Conservation (phyloP, 177 flowering plant genomes). For the Telopea speciosissima region DNA sequence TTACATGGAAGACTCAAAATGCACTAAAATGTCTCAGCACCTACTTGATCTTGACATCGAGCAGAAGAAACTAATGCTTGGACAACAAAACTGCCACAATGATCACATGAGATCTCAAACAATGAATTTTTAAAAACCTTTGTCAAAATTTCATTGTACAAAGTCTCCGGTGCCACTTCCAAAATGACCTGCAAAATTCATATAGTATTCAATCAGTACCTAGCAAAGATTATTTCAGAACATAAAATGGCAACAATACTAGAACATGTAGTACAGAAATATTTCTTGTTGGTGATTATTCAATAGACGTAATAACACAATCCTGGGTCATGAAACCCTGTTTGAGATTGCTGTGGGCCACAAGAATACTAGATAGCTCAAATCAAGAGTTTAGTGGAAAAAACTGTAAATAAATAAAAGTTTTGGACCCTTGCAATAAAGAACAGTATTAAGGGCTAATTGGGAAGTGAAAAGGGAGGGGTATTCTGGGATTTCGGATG, state of each 20-base stretch:
- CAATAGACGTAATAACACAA: neutral
- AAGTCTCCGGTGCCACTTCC: constrained; percentile 75
- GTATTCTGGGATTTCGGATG: no score
- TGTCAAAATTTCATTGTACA: constrained; percentile 53
- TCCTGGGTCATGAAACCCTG: no score
- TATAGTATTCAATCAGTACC: neutral
- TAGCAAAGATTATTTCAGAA: neutral
- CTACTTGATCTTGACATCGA: constrained; percentile 55
- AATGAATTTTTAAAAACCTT: constrained; percentile 65
- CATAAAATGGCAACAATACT: neutral
- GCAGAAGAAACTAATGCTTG: constrained; percentile 81
- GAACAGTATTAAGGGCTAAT: no score
- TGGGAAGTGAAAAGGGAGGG: no score
- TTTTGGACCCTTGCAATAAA: no score
- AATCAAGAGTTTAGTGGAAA: neutral
- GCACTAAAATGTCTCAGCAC: constrained; percentile 11
- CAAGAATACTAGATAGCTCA: neutral
- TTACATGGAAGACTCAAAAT: neutral
- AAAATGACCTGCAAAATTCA: constrained; percentile 65
- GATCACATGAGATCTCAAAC: constrained; percentile 58
- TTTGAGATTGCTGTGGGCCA: no score
- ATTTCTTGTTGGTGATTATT: neutral
- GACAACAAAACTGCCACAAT: constrained; percentile 75
- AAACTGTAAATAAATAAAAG: neutral
- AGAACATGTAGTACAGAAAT: neutral